Evolutionary conservation across 208 protist species (phyloP).

Genomic region (Leishmania tropica): DNA sequence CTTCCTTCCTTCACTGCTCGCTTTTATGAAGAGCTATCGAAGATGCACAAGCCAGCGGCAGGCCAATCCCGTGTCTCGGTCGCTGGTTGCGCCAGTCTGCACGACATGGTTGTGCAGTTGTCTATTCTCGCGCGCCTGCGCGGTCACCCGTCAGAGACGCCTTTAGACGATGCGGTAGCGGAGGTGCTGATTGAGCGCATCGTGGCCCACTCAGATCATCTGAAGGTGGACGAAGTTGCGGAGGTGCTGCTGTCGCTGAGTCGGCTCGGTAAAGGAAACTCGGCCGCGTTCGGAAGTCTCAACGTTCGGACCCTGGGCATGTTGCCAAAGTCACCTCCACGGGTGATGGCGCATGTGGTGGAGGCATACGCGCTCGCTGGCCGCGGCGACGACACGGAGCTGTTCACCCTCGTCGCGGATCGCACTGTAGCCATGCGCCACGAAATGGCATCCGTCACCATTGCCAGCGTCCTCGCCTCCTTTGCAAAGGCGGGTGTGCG

Average conservation of each 20-base stretch:
- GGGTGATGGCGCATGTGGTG: slow-evolving; percentile 51
- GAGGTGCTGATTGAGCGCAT: slow-evolving; percentile 14
- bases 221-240: slow-evolving; percentile 48
- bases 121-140: slow-evolving; percentile 41
- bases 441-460: slow-evolving; percentile 65
- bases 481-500: slow-evolving; percentile 64
- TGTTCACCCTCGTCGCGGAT: slow-evolving; percentile 79
- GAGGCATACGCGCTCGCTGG: slow-evolving; percentile 54
- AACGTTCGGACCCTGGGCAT: slow-evolving; percentile 55
- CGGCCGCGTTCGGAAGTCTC: slow-evolving; percentile 28
- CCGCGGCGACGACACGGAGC: slow-evolving; percentile 49
- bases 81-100: not conserved
- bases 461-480: slow-evolving; percentile 66
- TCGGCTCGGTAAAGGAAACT: slow-evolving; percentile 32
- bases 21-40: slow-evolving; percentile 16
- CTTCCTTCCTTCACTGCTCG: slow-evolving; percentile 33
- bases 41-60: not conserved
- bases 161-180: not conserved
- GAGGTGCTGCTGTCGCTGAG: slow-evolving; percentile 76
- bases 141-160: not conserved
- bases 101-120: slow-evolving; percentile 40
- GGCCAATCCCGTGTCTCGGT: not conserved
- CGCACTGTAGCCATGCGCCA: slow-evolving; percentile 58
- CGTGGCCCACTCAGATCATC: not conserved
- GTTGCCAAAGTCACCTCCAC: slow-evolving; percentile 51